Base-by-base conservation (phyloP, 371 early-diverging fungal species). In the Rhizopus sp. region DNA sequence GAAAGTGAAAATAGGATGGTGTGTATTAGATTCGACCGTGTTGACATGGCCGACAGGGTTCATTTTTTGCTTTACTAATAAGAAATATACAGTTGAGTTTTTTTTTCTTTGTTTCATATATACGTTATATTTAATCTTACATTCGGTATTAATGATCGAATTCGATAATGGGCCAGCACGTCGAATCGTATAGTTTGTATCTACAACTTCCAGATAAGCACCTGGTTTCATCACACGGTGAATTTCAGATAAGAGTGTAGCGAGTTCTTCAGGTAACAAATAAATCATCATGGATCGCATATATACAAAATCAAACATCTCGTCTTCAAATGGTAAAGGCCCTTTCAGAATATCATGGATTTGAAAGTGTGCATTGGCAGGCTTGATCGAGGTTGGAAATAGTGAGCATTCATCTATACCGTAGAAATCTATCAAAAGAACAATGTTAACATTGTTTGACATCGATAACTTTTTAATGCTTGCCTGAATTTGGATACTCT, bases 351-450 rank as follows among this genome's bases (percentile, higher is more conserved):
- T 66, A 42, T 84, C 70, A 40, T 80, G 78, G 17, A 75, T 68
- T 31, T 64, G 62, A 59, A 86, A 86, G 34, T 76, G 70, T 5
- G 77, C 71, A 61, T 86, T 84, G 45, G 49, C 56, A 1, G 85
- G 85, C 48, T 81, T 83, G 45, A 80, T 83, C 34, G 76, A 64
- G 2, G 70, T 57, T 0, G 87, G 87, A 52, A 81, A 86, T 62
- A 81, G 72, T 17, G 81, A 61, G 9, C 72, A 64, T 53, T 81
- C 66, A 63, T 86, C 84, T 3, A 86, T 63, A 15, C 86, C 86
- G 44, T 73, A 63, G 48, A 84, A 75, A 12, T 73, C 77, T 70
- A 46, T 40, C 9, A 1, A 23, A 46, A 7, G 15, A 59, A 38
- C 53, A 57, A 34, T 47, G 58, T 31, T 61, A 57, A 53, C 55